Evolutionary conservation across 495 filamentous ascomycete genomes (phyloP).

Genomic region (Penicillium argentinense): DNA sequence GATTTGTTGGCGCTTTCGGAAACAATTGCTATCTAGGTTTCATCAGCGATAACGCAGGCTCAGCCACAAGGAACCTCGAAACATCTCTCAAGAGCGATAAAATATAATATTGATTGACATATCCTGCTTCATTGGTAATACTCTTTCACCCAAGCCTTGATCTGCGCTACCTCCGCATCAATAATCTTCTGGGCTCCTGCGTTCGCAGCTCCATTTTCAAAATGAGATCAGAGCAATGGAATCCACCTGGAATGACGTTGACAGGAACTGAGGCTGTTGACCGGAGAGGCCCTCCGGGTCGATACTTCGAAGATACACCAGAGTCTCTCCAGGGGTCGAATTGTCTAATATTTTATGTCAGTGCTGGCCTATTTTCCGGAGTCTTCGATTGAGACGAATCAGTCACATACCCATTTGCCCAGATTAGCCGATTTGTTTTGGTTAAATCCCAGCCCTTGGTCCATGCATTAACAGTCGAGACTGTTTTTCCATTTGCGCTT

Average conservation of each 20-base stretch:
- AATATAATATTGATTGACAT: no score
- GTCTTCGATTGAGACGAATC: slow-evolving; percentile 2
- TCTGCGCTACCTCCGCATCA: slow-evolving; percentile 41
- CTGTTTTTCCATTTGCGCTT: slow-evolving; percentile 50
- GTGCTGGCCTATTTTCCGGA: no score
- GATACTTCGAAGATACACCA: slow-evolving; percentile 49
- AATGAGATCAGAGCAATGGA: slow-evolving; percentile 53
- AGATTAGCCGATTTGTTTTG: slow-evolving; percentile 57
- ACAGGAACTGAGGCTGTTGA: slow-evolving; percentile 44
- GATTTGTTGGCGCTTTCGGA: not conserved
- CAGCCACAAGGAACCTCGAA: not conserved
- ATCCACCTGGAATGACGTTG: slow-evolving; percentile 54
- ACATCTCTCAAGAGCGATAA: no score
- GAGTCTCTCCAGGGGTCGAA: slow-evolving; percentile 60
- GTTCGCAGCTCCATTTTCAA: slow-evolving; percentile 44
- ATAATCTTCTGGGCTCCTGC: slow-evolving; percentile 36
- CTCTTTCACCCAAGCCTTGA: slow-evolving; percentile 51
- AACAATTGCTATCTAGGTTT: not conserved
- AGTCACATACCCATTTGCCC: slow-evolving; percentile 55
- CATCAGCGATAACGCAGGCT: not conserved
- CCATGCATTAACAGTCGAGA: slow-evolving; percentile 54
- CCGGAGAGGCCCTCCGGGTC: slow-evolving; percentile 54
- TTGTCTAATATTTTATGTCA: slow-evolving; percentile 32
- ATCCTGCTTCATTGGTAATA: slow-evolving; percentile 35
- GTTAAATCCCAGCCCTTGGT: slow-evolving; percentile 59